Evolutionary conservation across 441 rosid genomes (phyloP).

Genomic region (Erodium chrysanthum): DNA sequence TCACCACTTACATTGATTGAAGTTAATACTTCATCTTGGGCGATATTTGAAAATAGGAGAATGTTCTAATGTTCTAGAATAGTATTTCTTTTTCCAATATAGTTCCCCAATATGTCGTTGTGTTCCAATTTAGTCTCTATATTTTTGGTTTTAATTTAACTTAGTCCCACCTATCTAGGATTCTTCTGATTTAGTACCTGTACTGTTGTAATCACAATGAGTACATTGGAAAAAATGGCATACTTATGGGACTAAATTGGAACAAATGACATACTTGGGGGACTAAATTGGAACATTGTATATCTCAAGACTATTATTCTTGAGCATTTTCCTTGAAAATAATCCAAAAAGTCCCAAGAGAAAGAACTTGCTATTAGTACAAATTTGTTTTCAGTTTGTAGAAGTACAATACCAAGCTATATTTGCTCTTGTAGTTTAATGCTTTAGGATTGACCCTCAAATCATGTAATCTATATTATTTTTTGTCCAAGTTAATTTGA

Average conservation of each 20-base stretch:
- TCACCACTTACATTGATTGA: neutral
- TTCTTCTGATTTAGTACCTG: too few relatives aligned
- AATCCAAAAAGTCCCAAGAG: neutral
- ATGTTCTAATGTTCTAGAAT: too few relatives aligned
- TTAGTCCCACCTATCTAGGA: too few relatives aligned
- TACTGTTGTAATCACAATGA: neutral
- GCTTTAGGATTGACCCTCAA: neutral
- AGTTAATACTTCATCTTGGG: neutral
- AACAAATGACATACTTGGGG: neutral
- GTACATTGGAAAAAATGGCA: neutral
- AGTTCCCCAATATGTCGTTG: too few relatives aligned
- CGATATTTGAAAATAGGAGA: neutral
- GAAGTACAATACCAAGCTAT: neutral
- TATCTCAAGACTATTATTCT: neutral
- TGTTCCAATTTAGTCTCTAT: too few relatives aligned
- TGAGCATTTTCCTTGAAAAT: neutral
- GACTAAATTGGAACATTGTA: neutral
- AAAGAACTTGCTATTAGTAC: neutral
- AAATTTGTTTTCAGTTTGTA: neutral
- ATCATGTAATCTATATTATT: neutral
- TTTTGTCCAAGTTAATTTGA: neutral
- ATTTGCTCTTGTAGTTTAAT: too few relatives aligned
- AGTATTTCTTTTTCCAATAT: too few relatives aligned
- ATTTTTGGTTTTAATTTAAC: too few relatives aligned
- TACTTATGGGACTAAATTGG: too few relatives aligned